Percentiles rank a stretch among this genome's conserved stretches.
phyloP scores from a whole-genome alignment of 2,329 filamentous ascomycete genomes.

The Aulographum hederae region DNA sequence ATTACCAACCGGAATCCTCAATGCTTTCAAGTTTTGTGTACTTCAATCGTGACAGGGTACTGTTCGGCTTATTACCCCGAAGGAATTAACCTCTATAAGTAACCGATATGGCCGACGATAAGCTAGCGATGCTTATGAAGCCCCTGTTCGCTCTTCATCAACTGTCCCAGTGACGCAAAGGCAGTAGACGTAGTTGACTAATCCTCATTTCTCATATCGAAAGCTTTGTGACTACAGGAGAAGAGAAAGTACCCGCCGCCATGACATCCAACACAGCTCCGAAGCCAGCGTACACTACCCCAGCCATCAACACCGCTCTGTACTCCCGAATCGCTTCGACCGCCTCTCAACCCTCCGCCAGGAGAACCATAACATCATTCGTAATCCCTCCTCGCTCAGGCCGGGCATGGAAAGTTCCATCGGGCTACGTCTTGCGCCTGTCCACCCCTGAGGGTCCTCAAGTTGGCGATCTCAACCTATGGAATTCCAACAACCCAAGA shows the following conservation, averaged over 20 bases:
- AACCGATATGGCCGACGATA: too few relatives aligned
- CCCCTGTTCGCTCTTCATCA: too few relatives aligned
- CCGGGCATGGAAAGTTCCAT: slow-evolving; percentile 51
- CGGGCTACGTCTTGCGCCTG: slow-evolving; percentile 51
- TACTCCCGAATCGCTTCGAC: slow-evolving; percentile 1
- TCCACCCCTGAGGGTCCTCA: slow-evolving; percentile 63
- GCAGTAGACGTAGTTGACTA: too few relatives aligned
- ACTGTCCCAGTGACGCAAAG: too few relatives aligned
- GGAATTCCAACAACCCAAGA: slow-evolving; percentile 57
- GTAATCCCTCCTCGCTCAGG: slow-evolving; percentile 52
- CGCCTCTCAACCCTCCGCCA: slow-evolving; percentile 18
- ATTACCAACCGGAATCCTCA: too few relatives aligned
- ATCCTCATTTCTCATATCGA: too few relatives aligned
- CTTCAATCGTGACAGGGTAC: too few relatives aligned
- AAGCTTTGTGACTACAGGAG: too few relatives aligned
- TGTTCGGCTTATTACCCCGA: too few relatives aligned
- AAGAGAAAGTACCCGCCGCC: background rate
- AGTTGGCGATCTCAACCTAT: slow-evolving; percentile 71
- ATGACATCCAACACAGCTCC: background rate
- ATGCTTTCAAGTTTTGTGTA: too few relatives aligned
- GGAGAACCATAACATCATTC: slow-evolving; percentile 26
- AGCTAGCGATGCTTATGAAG: too few relatives aligned
- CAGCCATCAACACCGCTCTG: slow-evolving; percentile 2
- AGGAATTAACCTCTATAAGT: too few relatives aligned
- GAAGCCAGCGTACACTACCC: background rate